These are phyloP conservation scores for Boletus edulis DNA, from an alignment of 768 basidiomycete genomes.

Conservation along the genomic window DNA sequence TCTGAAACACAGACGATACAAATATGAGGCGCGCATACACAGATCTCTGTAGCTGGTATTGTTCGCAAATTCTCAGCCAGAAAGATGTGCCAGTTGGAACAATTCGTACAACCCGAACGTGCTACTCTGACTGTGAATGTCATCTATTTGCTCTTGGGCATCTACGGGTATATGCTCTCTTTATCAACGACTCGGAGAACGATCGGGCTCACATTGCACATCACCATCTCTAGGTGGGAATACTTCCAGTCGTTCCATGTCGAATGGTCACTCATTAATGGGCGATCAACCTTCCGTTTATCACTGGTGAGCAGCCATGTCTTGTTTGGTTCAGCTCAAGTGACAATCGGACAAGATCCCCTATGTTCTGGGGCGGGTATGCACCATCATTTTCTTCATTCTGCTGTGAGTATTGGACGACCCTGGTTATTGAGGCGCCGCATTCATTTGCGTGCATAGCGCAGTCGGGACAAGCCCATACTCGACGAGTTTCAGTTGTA, in stretches of 20 bases:
- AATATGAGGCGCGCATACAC: too few relatives aligned
- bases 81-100: conserved; percentile 3
- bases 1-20: conserved; percentile 3
- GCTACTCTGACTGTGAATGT: not conserved
- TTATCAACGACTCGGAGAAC: not conserved
- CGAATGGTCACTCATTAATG: conserved; percentile 15
- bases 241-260: conserved; percentile 15
- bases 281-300: conserved; percentile 14
- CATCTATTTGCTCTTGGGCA: conserved; percentile 12
- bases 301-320: conserved; percentile 16
- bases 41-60: too few relatives aligned
- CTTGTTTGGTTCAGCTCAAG: not conserved
- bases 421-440: not conserved
- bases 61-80: not conserved
- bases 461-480: not conserved
- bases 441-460: conserved; percentile 2
- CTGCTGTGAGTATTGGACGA: conserved; percentile 6
- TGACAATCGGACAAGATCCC: conserved; percentile 12
- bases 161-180: conserved; percentile 17
- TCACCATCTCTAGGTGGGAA: conserved; percentile 18
- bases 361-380: conserved; percentile 18
- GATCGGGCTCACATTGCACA: not conserved
- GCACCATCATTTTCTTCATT: conserved; percentile 9
- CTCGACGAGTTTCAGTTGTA: not conserved
- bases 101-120: not conserved